Evolutionary conservation across 257 asterid genomes (phyloP).

Genomic region (Fraxinus anomala): DNA sequence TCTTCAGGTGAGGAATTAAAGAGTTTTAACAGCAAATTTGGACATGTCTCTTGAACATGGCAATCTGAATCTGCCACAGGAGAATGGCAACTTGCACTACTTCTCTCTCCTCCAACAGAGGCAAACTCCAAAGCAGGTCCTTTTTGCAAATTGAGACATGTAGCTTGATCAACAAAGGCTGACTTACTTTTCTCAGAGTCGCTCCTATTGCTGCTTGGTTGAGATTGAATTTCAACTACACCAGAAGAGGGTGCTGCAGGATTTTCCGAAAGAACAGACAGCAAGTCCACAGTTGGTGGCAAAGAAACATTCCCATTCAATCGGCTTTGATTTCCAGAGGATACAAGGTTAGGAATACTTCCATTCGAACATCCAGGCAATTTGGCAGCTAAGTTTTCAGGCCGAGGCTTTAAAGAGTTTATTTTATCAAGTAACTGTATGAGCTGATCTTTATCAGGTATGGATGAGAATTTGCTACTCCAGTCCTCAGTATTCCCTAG

Average conservation of each 20-base stretch:
- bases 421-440: constrained; percentile 63
- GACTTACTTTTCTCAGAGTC: constrained; percentile 75
- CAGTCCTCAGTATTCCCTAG: constrained; percentile 54
- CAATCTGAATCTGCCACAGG: constrained; percentile 55
- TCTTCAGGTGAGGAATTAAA: constrained; percentile 67
- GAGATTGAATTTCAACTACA: constrained; percentile 47
- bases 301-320: constrained; percentile 40
- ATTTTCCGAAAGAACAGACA: constrained; percentile 61
- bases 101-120: constrained; percentile 50
- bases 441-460: constrained; percentile 65
- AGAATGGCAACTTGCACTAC: constrained; percentile 55
- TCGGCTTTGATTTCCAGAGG: constrained; percentile 40
- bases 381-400: constrained; percentile 47
- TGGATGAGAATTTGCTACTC: constrained; percentile 36
- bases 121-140: constrained; percentile 38
- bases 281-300: constrained; percentile 72
- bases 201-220: constrained; percentile 56
- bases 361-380: constrained; percentile 39
- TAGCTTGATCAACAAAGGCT: constrained; percentile 39
- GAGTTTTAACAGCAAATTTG: constrained; percentile 51
- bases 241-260: constrained; percentile 36
- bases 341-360: constrained; percentile 32
- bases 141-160: constrained; percentile 40
- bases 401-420: constrained; percentile 58
- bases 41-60: constrained; percentile 42